Base-by-base conservation (phyloP, 1,284 basidiomycete genomes). In the Marasmius oreades region DNA sequence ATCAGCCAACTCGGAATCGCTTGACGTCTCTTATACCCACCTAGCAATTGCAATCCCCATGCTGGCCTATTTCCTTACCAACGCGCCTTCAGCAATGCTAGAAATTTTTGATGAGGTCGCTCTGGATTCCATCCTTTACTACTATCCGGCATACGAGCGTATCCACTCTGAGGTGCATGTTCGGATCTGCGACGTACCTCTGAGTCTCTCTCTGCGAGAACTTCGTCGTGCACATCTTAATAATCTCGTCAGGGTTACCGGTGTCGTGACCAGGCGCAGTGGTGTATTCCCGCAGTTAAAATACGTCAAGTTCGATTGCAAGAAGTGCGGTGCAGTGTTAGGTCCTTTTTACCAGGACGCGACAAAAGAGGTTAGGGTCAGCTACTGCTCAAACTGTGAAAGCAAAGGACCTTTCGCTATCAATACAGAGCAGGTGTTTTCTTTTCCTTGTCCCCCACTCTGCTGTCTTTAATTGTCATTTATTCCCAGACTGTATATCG, bases 231-330 rank as follows among this genome's bases (percentile, higher is more conserved):
- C 83, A 48, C 90, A 99, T 68, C 81, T 99, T 53, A 98, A 99
- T 77, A 93, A 91, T 62, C 89, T 99, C 39, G 95, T 99, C 34
- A 90, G 96, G 46, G 92, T 99, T 11, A 86, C 88, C 4, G 97
- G 97, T 33, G 97, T 99, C n/a, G 96, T 99, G 47, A 99, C 97
- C 0, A 81, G 97, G 55, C 84, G 97, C 48, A 94, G 87, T 10
- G 96, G 97, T 22, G 95, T 99, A 10, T 98, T 99, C 74, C 97
- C 97, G 12, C 97, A 99, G 73, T 79, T 99, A 62, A 99, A 99
- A 76, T 98, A 98, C 69, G 95, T 99, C 74, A 98, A 98, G 70
- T 99, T 99, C 66, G 94, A 99, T 73, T 99, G 97, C 72, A 79
- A 80, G 53, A 95, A 95, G 70, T 99, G 97, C 66, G 90, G 90